Evolutionary conservation across 225 moss, liverwort and hornwort species (phyloP).

Genomic region (Anthoceros angustus): DNA sequence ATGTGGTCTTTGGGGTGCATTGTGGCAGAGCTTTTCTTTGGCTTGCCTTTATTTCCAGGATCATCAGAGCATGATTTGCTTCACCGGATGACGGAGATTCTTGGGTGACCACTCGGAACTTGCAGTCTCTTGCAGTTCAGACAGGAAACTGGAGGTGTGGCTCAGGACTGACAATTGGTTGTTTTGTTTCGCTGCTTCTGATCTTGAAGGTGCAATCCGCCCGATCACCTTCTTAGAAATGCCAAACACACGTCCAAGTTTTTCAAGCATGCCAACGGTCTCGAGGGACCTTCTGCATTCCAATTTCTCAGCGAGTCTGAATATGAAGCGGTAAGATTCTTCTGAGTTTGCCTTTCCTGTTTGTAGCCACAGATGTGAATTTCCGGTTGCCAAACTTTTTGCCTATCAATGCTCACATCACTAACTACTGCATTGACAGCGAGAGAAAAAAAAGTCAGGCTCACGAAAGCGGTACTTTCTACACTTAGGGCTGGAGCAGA

Average conservation of each 20-base stretch:
- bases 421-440: constrained; percentile 24
- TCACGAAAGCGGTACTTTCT: constrained; percentile 47
- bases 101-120: constrained; percentile 30
- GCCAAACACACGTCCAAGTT: constrained; percentile 50
- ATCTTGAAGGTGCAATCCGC: constrained; percentile 53
- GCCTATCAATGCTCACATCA: not conserved
- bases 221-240: constrained; percentile 44
- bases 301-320: constrained; percentile 53
- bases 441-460: constrained; percentile 47
- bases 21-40: constrained; percentile 82
- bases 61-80: constrained; percentile 63
- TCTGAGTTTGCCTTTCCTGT: not conserved
- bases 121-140: not conserved
- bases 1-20: constrained; percentile 95
- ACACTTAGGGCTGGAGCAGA: constrained; percentile 42
- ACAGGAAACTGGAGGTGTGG: not conserved
- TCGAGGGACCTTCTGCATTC: constrained; percentile 30
- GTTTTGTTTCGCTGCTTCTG: not conserved
- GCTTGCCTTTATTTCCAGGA: constrained; percentile 79
- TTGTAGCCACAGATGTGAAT: not conserved
- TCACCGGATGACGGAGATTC: constrained; percentile 56
- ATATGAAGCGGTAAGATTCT: constrained; percentile 50
- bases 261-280: constrained; percentile 36
- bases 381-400: not conserved
- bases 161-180: not conserved